phyloP scores from a whole-genome alignment of 129 eudicot species.

The Flaveria robusta region DNA sequence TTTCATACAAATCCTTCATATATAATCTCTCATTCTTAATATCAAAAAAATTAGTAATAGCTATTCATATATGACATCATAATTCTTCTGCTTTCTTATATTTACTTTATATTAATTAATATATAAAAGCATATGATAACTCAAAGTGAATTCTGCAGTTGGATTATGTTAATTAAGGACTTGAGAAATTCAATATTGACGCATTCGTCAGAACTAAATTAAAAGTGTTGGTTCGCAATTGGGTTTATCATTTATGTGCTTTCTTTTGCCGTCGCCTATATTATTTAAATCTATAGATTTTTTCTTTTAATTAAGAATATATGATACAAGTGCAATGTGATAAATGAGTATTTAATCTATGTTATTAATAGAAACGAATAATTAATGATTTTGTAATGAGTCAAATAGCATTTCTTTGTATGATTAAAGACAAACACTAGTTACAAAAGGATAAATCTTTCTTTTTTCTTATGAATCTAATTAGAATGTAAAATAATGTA shows the following conservation, averaged over 20 bases:
- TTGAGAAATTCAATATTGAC: constrained; percentile 16
- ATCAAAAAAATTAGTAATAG: too few species aligned
- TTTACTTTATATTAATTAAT: too few species aligned
- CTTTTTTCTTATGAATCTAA: not conserved
- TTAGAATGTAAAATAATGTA: not conserved
- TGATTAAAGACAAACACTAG: constrained; percentile 31
- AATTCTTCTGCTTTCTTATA: too few species aligned
- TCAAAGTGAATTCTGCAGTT: not conserved
- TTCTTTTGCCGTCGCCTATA: constrained; percentile 13
- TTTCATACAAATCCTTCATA: too few species aligned
- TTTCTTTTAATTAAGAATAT: not conserved
- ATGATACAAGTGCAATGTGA: not conserved
- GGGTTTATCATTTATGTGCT: not conserved
- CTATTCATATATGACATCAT: too few species aligned
- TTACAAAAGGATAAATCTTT: constrained; percentile 19
- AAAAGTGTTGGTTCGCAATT: constrained; percentile 3
- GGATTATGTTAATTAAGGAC: not conserved
- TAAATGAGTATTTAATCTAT: not conserved
- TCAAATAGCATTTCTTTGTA: constrained; percentile 25
- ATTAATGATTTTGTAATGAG: constrained; percentile 8
- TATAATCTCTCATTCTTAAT: too few species aligned
- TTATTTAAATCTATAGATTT: not conserved
- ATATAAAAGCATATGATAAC: too few species aligned
- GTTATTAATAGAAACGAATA: not conserved
- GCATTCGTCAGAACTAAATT: too few species aligned